phyloP scores from a whole-genome alignment of 371 early-diverging fungal species.

The Apophysomyces elegans region DNA sequence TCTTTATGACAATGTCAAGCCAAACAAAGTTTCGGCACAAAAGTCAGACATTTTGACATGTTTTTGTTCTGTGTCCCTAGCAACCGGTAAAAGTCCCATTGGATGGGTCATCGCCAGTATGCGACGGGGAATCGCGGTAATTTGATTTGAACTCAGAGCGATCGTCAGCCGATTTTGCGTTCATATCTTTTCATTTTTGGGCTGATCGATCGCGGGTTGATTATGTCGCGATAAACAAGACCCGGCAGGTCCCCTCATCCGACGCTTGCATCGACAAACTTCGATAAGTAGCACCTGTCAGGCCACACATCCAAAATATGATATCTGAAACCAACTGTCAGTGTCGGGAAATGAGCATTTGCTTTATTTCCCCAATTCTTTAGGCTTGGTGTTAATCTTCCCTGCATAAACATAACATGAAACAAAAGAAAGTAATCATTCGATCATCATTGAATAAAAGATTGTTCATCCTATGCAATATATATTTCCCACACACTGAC shows the following conservation, averaged over 20 bases:
- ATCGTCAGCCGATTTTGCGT: conserved; percentile 7
- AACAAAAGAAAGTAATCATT: no score
- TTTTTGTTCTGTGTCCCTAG: not conserved
- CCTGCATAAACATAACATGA: no score
- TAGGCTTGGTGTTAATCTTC: no score
- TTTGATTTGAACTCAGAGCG: not conserved
- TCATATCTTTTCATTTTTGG: not conserved
- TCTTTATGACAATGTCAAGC: no score
- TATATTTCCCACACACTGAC: no score
- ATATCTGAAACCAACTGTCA: no score
- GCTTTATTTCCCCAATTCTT: no score
- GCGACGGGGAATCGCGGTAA: conserved; percentile 7
- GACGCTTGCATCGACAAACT: not conserved
- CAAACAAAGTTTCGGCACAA: not conserved
- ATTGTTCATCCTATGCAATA: no score
- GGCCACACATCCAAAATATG: not conserved
- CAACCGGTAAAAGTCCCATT: conserved; percentile 15
- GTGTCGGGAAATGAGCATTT: no score
- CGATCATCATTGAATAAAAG: no score
- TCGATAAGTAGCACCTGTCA: not conserved
- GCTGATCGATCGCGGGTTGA: conserved; percentile 1
- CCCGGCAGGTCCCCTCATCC: conserved; percentile 5
- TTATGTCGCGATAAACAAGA: not conserved
- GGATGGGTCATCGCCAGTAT: conserved; percentile 8
- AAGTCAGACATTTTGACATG: not conserved